A percentile compares a stretch with the other conserved stretches of the same genome.
phyloP scores from a whole-genome alignment of 2,329 filamentous ascomycete species.

The Paracorniculantispora psalliotae region DNA sequence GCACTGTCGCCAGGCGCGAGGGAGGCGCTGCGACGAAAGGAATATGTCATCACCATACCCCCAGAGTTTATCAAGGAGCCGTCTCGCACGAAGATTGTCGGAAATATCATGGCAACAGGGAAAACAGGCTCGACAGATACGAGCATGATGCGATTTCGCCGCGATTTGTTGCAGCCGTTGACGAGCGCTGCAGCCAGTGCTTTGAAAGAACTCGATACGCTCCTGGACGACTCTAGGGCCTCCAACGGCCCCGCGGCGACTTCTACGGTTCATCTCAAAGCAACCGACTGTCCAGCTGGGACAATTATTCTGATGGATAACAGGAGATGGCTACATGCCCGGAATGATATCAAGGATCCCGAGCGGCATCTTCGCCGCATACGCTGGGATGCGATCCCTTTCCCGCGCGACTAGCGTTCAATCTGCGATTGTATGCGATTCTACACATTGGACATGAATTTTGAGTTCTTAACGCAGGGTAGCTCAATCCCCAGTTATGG shows the following conservation, averaged over 20 bases:
- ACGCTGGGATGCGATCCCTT: slow-evolving; percentile 30
- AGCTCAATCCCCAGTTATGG: too few species aligned
- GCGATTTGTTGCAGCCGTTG: slow-evolving; percentile 26
- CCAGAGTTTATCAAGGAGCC: slow-evolving; percentile 30
- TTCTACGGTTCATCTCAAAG: slow-evolving; percentile 21
- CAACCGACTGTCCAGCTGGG: slow-evolving; percentile 23
- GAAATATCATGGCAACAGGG: slow-evolving; percentile 17
- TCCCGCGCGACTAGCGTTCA: slow-evolving; percentile 12
- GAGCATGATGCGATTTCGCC: slow-evolving; percentile 26
- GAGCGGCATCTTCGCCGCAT: slow-evolving; percentile 31
- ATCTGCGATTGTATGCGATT: background rate
- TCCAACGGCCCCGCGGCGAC: background rate
- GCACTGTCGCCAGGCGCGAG: slow-evolving; percentile 23
- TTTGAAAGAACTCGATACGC: slow-evolving; percentile 22
- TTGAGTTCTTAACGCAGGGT: too few species aligned
- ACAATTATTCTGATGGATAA: slow-evolving; percentile 28
- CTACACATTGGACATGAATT: too few species aligned
- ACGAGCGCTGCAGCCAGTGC: slow-evolving; percentile 20
- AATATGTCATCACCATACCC: slow-evolving; percentile 29
- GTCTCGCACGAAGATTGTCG: slow-evolving; percentile 6
- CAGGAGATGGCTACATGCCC: slow-evolving; percentile 30
- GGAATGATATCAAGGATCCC: slow-evolving; percentile 28
- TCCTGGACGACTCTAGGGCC: slow-evolving; percentile 15
- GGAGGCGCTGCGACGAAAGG: slow-evolving; percentile 18
- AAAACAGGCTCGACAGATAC: background rate